Conservation (phyloP, 495 filamentous ascomycete genomes). For the Hypoxylon rickii region DNA sequence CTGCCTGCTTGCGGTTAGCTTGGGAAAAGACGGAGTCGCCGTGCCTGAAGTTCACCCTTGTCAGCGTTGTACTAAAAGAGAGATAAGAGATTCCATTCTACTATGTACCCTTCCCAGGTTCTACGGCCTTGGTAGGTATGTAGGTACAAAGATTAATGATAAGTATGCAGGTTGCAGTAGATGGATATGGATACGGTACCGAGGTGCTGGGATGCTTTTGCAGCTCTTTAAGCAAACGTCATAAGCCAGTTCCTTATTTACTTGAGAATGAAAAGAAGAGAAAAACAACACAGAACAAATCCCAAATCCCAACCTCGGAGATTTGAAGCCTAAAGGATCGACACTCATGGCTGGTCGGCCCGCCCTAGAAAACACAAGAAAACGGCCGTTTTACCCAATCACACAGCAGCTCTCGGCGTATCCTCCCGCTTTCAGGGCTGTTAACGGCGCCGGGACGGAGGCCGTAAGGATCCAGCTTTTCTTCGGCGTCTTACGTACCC, state of each 20-base stretch:
- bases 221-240: no score
- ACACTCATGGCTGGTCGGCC: background rate
- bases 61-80: background rate
- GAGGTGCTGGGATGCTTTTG: no score
- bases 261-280: no score
- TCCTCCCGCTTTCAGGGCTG: background rate
- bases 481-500: background rate
- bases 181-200: no score
- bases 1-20: conserved; percentile 19
- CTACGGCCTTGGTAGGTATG: no score
- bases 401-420: background rate
- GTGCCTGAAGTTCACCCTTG: conserved; percentile 14
- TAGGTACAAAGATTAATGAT: no score
- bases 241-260: no score
- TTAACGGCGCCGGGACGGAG: background rate
- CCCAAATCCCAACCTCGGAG: background rate
- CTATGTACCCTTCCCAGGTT: no score
- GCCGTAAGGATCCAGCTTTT: no score
- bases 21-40: conserved; percentile 9
- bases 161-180: no score
- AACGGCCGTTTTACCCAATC: background rate
- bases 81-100: background rate
- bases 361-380: no score
- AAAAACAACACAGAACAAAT: background rate
- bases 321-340: conserved; percentile 1